Evolutionary conservation across 2,329 filamentous ascomycete species (phyloP).

Genomic region (Aspergillus sp.): DNA sequence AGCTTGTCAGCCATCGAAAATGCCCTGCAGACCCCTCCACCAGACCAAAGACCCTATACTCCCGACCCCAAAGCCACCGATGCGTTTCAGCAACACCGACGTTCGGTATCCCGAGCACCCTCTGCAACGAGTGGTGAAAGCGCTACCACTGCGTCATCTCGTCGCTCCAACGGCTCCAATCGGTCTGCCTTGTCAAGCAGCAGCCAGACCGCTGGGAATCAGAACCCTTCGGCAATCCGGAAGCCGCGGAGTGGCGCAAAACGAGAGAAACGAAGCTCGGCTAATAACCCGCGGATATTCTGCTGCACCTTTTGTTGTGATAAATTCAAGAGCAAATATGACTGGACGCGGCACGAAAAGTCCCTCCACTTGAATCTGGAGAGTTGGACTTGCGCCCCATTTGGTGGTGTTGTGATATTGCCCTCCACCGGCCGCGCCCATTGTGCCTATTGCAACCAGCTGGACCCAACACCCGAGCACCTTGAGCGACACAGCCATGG

Average conservation of each 20-base stretch:
- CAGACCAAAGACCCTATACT: background rate
- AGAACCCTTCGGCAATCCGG: background rate
- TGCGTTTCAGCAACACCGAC: background rate
- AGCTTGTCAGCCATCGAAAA: background rate
- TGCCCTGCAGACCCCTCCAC: background rate
- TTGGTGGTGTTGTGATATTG: conserved; percentile 13
- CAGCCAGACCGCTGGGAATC: background rate
- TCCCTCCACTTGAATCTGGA: conserved; percentile 25
- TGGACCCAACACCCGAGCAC: conserved; percentile 49
- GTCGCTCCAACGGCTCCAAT: background rate
- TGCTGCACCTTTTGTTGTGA: conserved; percentile 28
- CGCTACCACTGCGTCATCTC: background rate
- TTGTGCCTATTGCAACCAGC: conserved; percentile 51
- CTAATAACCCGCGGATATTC: conserved; percentile 6
- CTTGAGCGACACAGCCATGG: conserved; percentile 50
- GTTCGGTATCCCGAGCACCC: background rate
- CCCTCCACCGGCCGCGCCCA: conserved; percentile 13
- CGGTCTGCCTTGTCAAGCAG: background rate
- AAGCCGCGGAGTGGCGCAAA: background rate
- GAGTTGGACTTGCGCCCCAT: conserved; percentile 20
- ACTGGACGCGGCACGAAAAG: conserved; percentile 27
- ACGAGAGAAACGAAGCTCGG: background rate
- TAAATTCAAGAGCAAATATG: conserved; percentile 25
- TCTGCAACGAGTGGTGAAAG: background rate
- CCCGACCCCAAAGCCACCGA: background rate